A percentile compares a stretch with the other conserved stretches of the same genome.
These are phyloP conservation scores for Parastagonospora avenae DNA, from an alignment of 2,329 filamentous ascomycete genomes.

Conservation along the genomic window DNA sequence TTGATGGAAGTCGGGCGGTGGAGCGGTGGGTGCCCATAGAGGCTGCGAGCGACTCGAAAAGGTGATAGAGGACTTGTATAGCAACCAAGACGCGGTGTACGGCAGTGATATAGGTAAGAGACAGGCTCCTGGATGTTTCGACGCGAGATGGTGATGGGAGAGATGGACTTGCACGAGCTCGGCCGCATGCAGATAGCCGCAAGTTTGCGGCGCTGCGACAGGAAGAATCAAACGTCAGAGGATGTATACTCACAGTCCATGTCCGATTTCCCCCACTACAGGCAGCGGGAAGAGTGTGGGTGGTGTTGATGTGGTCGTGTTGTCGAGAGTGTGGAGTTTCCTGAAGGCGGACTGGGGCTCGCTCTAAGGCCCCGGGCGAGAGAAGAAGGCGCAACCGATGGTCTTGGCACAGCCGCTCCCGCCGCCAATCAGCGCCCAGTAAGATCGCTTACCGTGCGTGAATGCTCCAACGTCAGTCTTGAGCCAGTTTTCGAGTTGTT, in stretches of 20 bases:
- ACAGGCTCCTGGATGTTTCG: constrained; percentile 35
- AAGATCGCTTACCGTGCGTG: constrained; percentile 21
- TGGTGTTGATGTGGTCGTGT: constrained; percentile 39
- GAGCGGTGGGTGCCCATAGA: constrained; percentile 27
- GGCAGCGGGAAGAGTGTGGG: constrained; percentile 30
- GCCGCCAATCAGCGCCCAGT: constrained; percentile 23
- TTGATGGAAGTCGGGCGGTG: constrained; percentile 33
- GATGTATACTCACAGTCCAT: constrained; percentile 64
- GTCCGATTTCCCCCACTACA: constrained; percentile 54
- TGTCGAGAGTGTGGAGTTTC: constrained; percentile 33
- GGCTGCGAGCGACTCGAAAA: constrained; percentile 14
- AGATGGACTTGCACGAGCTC: constrained; percentile 41
- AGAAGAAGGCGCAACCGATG: constrained; percentile 2
- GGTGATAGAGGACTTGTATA: constrained; percentile 17
- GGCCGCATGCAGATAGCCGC: constrained; percentile 20
- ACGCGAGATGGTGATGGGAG: constrained; percentile 40
- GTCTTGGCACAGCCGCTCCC: constrained; percentile 12
- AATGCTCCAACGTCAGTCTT: constrained; percentile 25
- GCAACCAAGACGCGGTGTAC: constrained; percentile 16
- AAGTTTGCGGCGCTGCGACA: constrained; percentile 16
- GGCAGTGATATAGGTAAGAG: constrained; percentile 18
- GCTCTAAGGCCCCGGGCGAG: constrained; percentile 8
- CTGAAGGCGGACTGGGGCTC: constrained; percentile 21
- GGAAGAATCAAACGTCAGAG: constrained; percentile 39
- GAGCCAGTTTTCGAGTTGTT: constrained; percentile 8